A percentile compares a stretch with the other conserved stretches of the same genome.
Conservation (phyloP, 2,329 filamentous ascomycete genomes). For the Sarocladiaceae sp. region DNA sequence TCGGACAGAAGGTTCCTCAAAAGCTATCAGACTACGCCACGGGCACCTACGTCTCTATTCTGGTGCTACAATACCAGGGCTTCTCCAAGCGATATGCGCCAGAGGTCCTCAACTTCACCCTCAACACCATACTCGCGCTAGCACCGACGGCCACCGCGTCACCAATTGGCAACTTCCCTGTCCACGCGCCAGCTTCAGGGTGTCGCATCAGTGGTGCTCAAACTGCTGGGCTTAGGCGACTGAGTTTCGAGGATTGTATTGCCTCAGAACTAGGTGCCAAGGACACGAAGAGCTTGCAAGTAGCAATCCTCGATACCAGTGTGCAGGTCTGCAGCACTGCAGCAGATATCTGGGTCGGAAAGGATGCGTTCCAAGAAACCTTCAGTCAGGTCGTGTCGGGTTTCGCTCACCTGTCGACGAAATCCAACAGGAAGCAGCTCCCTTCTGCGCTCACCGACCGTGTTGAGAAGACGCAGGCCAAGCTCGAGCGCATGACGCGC, state of each 20-base stretch:
- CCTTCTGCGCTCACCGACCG: constrained; percentile 35
- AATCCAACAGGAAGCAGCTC: constrained; percentile 43
- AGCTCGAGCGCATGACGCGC: constrained; percentile 48
- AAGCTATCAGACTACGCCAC: constrained; percentile 60
- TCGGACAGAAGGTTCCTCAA: constrained; percentile 69
- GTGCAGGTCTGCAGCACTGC: constrained; percentile 60
- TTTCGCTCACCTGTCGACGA: constrained; percentile 54
- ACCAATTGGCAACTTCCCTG: constrained; percentile 51
- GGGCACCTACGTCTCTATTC: constrained; percentile 72
- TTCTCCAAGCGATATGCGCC: constrained; percentile 84
- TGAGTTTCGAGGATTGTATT: constrained; percentile 55
- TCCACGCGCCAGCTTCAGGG: constrained; percentile 47
- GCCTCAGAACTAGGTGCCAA: constrained; percentile 26
- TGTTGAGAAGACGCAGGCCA: constrained; percentile 35
- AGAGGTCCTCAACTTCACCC: constrained; percentile 74
- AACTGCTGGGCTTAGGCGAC: constrained; percentile 40
- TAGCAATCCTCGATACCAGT: constrained; percentile 56
- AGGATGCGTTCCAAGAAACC: constrained; percentile 71
- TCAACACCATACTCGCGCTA: constrained; percentile 66
- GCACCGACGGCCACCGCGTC: constrained; percentile 43
- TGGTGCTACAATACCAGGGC: constrained; percentile 76
- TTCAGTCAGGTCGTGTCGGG: constrained; percentile 59
- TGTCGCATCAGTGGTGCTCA: constrained; percentile 37
- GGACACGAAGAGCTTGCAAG: constrained; percentile 36
- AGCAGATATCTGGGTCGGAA: constrained; percentile 66